phyloP scores from a whole-genome alignment of 2,329 filamentous ascomycete genomes.

The Colletotrichum acutatum region DNA sequence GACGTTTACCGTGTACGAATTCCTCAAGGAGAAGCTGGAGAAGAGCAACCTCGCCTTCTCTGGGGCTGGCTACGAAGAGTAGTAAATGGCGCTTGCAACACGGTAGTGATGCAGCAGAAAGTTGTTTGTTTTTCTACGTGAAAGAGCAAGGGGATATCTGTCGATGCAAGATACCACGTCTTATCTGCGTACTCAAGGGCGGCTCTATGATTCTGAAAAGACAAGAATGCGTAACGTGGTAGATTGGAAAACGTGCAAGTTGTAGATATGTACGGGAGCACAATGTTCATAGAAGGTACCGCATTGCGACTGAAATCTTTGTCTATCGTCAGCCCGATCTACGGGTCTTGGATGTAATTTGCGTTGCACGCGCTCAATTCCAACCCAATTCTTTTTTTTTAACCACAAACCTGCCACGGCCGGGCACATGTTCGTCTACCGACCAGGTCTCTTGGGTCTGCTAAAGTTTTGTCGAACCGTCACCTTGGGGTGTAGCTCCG shows the following conservation, averaged over 20 bases:
- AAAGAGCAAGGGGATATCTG: neutral
- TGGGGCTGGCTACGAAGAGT: constrained; percentile 76
- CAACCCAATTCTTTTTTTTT: neutral
- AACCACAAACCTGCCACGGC: neutral
- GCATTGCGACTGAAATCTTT: constrained; percentile 17
- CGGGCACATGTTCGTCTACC: constrained; percentile 48
- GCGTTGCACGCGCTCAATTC: neutral
- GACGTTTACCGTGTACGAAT: constrained; percentile 83
- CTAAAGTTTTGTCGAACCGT: constrained; percentile 77
- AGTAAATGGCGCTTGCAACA: constrained; percentile 52
- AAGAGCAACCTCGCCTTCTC: constrained; percentile 68
- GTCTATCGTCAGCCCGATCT: constrained; percentile 28
- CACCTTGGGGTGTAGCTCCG: constrained; percentile 75
- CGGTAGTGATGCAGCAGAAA: neutral
- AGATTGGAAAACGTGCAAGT: neutral
- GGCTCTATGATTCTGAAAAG: neutral
- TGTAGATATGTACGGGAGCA: constrained; percentile 9
- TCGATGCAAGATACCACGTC: constrained; percentile 14
- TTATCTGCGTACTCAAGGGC: neutral
- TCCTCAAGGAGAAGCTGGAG: constrained; percentile 78
- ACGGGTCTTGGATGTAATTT: constrained; percentile 9
- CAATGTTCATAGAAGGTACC: constrained; percentile 1
- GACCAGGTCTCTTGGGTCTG: constrained; percentile 82
- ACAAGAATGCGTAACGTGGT: neutral
- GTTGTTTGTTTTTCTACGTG: neutral